Evolutionary conservation across 2,329 filamentous ascomycete species (phyloP), one percentile per base, ranked within the genome.

Genomic region (Pezicula neosporulosa): DNA sequence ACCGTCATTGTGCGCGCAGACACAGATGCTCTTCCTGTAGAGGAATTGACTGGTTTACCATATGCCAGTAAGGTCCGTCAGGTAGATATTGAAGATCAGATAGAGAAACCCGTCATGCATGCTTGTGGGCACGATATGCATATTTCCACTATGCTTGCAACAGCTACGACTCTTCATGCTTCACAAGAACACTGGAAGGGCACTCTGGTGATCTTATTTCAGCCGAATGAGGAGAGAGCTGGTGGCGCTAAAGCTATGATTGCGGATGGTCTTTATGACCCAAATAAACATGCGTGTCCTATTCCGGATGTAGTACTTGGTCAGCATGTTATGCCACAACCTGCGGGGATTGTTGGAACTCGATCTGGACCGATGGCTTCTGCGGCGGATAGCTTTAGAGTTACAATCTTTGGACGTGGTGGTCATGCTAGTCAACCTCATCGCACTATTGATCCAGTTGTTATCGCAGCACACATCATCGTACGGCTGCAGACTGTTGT

Each of bases 121-220:
- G 83, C 83, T 19, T 87, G 83, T 63, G 85, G 84, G 0, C 84
- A 87, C 59, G 83, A 86, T 57, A 80, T 85, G 70, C 83, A 88
- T 61, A 78, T 86, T 24, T 74, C 80, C 0, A 70, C 71, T 30
- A 69, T 87, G 3, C 70, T 87, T 1, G 84, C 76, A 0, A 77
- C 78, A 0, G 75, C 80, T 0, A 70, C 77, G 18, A 68, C 76
- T 0, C 68, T 89, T 0, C 65, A 73, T 1, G 65, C 64, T 30
- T 0, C 63, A 68, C 0, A 70, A 66, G n/a, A 58, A 72, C 0
- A 30, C 55, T 89, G 86, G 85, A 70, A 64, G 9, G 86, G 86
- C 0, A 88, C 82, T 0, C 59, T 89, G 18, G 68, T 89, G 5
- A 64, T 85, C 6, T 66, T 82, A 3, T 89, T 89, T 63, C 86